A percentile compares a stretch with the other conserved stretches of the same genome.
Conservation (phyloP, 495 filamentous ascomycete genomes). For the Lasiosphaeria hispida region DNA sequence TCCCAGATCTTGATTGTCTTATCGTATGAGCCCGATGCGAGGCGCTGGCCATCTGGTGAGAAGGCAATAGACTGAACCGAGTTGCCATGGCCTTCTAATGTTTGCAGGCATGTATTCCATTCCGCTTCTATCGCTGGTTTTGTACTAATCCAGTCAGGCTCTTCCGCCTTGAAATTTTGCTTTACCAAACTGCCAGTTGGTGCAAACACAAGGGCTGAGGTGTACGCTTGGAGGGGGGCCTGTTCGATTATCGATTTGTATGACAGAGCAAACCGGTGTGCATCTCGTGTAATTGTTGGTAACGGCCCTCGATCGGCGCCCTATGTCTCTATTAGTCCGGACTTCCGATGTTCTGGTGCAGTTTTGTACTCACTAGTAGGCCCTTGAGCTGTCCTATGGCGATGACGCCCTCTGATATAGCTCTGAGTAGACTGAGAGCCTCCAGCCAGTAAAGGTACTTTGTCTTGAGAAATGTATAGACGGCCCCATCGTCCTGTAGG, state of each 20-base stretch:
- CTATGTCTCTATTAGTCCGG: not conserved
- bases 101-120: slow-evolving; percentile 13
- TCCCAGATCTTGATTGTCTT: slow-evolving; percentile 39
- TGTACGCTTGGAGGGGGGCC: slow-evolving; percentile 20
- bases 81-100: slow-evolving; percentile 13
- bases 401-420: slow-evolving; percentile 24
- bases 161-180: slow-evolving; percentile 17
- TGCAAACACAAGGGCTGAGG: slow-evolving; percentile 16
- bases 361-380: slow-evolving; percentile 19
- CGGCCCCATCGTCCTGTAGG: too few species aligned
- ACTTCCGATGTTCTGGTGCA: not conserved
- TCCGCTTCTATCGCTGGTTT: slow-evolving; percentile 11
- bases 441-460: slow-evolving; percentile 29
- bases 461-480: slow-evolving; percentile 8
- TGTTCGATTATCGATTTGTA: slow-evolving; percentile 25
- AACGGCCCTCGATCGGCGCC: too few species aligned
- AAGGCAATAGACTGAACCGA: slow-evolving; percentile 15
- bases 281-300: slow-evolving; percentile 18
- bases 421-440: slow-evolving; percentile 31
- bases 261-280: slow-evolving; percentile 30
- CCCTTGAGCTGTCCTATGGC: slow-evolving; percentile 22
- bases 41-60: slow-evolving; percentile 13
- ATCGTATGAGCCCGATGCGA: slow-evolving; percentile 32
- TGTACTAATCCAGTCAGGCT: slow-evolving; percentile 21
- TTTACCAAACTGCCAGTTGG: slow-evolving; percentile 15